Percentiles rank a stretch among this genome's conserved stretches.
Conservation (phyloP, 352 stramenopile genomes). For the Phytopythium litorale region DNA sequence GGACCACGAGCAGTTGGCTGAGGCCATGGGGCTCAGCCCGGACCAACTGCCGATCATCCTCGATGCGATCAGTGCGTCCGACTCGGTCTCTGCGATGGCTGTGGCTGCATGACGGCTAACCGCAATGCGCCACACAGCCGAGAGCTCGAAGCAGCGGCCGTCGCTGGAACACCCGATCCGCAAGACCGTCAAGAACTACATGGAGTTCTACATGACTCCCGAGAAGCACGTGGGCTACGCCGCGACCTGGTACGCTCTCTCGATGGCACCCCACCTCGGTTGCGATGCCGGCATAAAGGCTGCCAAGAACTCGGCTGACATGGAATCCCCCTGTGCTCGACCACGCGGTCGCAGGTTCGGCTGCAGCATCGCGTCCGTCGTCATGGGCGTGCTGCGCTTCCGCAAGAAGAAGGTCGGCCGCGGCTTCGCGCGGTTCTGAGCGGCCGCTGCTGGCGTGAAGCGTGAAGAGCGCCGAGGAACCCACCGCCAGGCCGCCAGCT, state of each 20-base stretch:
- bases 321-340: not conserved
- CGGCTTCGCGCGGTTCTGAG: slow-evolving; percentile 7
- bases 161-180: slow-evolving; percentile 55
- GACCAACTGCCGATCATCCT: slow-evolving; percentile 69
- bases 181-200: slow-evolving; percentile 76
- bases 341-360: slow-evolving; percentile 47
- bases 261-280: not conserved
- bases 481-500: not conserved
- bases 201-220: slow-evolving; percentile 89
- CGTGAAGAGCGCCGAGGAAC: not conserved
- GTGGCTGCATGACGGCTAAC: slow-evolving; percentile 1
- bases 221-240: slow-evolving; percentile 84
- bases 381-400: slow-evolving; percentile 75
- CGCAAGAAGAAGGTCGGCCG: slow-evolving; percentile 36
- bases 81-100: slow-evolving; percentile 1
- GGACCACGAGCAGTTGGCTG: slow-evolving; percentile 69
- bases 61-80: slow-evolving; percentile 52
- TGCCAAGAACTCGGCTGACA: not conserved
- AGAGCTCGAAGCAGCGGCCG: slow-evolving; percentile 26
- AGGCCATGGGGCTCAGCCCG: slow-evolving; percentile 70
- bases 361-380: slow-evolving; percentile 65
- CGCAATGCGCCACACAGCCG: slow-evolving; percentile 16
- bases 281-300: not conserved
- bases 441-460: no score
- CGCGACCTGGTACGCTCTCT: slow-evolving; percentile 58